Evolutionary conservation across 2,329 filamentous ascomycete genomes (phyloP).

Genomic region (Cadophora malorum): DNA sequence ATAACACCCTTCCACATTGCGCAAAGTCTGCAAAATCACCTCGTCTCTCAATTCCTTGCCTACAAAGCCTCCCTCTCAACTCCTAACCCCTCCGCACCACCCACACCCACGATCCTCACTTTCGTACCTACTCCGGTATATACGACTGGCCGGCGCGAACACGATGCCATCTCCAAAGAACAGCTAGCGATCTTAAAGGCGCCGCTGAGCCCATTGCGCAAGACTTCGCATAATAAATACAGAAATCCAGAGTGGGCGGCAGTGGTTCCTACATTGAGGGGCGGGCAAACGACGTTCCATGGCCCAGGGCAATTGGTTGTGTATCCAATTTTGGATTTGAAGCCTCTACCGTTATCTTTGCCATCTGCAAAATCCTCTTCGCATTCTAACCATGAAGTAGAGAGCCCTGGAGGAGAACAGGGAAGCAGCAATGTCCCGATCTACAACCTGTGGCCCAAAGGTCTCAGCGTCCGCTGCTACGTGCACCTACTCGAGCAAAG

Average conservation of each 20-base stretch:
- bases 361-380: not conserved
- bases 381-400: no score
- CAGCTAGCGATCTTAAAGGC: slow-evolving; percentile 54
- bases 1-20: slow-evolving; percentile 61
- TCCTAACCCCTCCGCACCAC: slow-evolving; percentile 37
- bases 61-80: slow-evolving; percentile 56
- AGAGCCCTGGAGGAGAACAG: not conserved
- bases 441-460: slow-evolving; percentile 26
- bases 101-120: slow-evolving; percentile 73
- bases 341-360: slow-evolving; percentile 39
- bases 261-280: slow-evolving; percentile 60
- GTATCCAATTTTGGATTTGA: slow-evolving; percentile 90
- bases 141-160: slow-evolving; percentile 86
- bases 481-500: slow-evolving; percentile 79
- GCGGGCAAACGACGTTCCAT: slow-evolving; percentile 93
- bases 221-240: slow-evolving; percentile 1
- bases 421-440: not conserved
- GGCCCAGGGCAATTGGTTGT: slow-evolving; percentile 90
- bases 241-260: slow-evolving; percentile 30
- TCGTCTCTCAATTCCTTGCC: slow-evolving; percentile 63
- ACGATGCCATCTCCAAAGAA: slow-evolving; percentile 51
- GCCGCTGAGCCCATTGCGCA: slow-evolving; percentile 29
- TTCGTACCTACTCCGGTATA: slow-evolving; percentile 86
- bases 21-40: slow-evolving; percentile 60
- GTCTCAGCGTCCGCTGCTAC: slow-evolving; percentile 74